phyloP scores from a whole-genome alignment of 257 asterid species.

The Solanum medicagineum region DNA sequence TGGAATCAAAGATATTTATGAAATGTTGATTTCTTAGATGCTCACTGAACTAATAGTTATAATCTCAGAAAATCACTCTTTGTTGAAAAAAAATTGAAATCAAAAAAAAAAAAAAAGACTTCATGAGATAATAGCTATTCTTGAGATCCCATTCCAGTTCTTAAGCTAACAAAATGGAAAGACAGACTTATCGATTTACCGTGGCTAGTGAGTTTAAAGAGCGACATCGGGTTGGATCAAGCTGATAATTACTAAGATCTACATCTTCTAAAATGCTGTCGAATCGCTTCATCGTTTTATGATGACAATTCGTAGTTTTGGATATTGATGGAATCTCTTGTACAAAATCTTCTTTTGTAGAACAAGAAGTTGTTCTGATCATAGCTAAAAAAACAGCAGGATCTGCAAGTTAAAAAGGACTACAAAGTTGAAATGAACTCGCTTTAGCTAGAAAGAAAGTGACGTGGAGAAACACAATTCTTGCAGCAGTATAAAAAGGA shows the following conservation, averaged over 20 bases:
- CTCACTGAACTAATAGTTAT: neutral
- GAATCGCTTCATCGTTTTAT: conserved; percentile 31
- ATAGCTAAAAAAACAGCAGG: neutral
- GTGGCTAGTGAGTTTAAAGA: conserved; percentile 4
- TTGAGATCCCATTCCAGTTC: neutral
- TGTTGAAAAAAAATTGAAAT: no score
- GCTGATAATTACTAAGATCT: neutral
- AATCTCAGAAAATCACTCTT: no score
- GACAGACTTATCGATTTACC: neutral
- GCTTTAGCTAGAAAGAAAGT: neutral
- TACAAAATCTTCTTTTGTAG: neutral
- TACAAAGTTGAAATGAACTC: neutral
- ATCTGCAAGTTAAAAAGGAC: neutral
- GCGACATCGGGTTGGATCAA: conserved; percentile 1
- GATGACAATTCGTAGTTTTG: conserved; percentile 16
- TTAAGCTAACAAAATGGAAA: neutral
- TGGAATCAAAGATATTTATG: neutral
- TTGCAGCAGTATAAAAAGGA: neutral
- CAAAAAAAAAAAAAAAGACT: no score
- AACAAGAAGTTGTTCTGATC: conserved; percentile 10
- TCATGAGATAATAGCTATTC: neutral
- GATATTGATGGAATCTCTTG: conserved; percentile 33
- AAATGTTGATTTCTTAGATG: neutral
- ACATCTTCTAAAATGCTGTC: conserved; percentile 11
- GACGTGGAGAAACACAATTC: neutral